Base-by-base conservation (phyloP, 2,329 filamentous ascomycete genomes). In the Dothistroma septosporum region DNA sequence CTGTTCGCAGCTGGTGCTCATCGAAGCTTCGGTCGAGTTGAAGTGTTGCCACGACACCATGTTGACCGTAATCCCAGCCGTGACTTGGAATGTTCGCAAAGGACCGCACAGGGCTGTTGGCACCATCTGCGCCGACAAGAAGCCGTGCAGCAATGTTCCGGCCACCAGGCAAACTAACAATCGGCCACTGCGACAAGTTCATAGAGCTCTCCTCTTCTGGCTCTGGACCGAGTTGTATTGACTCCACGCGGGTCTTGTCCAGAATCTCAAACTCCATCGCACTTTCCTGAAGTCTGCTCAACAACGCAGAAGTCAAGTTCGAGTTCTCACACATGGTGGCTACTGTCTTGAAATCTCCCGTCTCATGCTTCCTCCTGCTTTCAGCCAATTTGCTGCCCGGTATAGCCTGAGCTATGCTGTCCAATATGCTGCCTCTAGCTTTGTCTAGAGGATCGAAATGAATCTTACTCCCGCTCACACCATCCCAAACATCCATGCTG, bases 401-500 rank as follows among this genome's bases (percentile, higher is more conserved):
- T 22, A 73, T 66, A 31, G 70, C 55, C 19, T 67, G 64, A 24
- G 64, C 70, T 41, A 74, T 54, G 19, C 64, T 66, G 46, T 69
- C 69, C 55, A 72, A 37, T 53, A 72, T 56, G 5, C 68, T 64
- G 9, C 56, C 52, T 2, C 61, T 61, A 21, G 58, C 21, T 37
- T 64, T 61, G 24, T 73, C 67, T 28, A 66, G 19, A 1, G 69
- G 68, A 62, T 76, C 73, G 75, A 99, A 99, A 68, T 91, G 89
- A 73, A 99, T 94, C 68, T 87, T 85, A 37, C 92, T 90, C 61
- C 87, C 92, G 46, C 89, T 90, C 59, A 96, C 85, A 64, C 93
- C 95, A 75, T 99, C 94, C 94, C 95, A 99, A 33, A 97, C 94
- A 75, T 96, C 89, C 94, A 99, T 99, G 69, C 93, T 90, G 61